These are phyloP conservation scores for Xylaria sp. DNA, from an alignment of 2,329 filamentous ascomycete species.

Conservation along the genomic window DNA sequence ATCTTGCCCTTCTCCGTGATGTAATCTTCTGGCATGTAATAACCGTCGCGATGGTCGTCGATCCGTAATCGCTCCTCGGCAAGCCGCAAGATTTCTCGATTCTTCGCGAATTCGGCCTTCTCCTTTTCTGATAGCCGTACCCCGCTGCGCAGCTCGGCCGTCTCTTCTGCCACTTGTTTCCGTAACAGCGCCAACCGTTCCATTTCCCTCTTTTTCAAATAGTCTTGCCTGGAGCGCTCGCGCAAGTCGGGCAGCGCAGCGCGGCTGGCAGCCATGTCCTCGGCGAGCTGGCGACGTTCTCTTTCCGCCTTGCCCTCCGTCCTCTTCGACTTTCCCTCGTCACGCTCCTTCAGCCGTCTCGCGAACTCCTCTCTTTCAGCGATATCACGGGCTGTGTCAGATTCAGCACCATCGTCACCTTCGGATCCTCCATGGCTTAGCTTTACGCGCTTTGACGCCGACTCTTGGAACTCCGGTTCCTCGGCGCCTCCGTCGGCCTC, in stretches of 20 bases:
- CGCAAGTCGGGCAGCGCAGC: slow-evolving; percentile 80
- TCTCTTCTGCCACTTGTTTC: slow-evolving; percentile 88
- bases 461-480: slow-evolving; percentile 66
- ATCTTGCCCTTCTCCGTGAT: slow-evolving; percentile 93
- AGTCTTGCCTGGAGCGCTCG: slow-evolving; percentile 84
- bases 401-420: slow-evolving; percentile 52
- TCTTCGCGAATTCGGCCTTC: slow-evolving; percentile 85
- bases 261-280: slow-evolving; percentile 67
- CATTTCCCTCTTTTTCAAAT: slow-evolving; percentile 87
- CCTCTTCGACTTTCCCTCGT: slow-evolving; percentile 71
- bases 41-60: slow-evolving; percentile 90
- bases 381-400: slow-evolving; percentile 68
- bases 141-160: slow-evolving; percentile 76
- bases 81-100: slow-evolving; percentile 77
- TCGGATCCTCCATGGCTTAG: slow-evolving; percentile 57
- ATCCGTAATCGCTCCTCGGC: slow-evolving; percentile 85
- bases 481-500: slow-evolving; percentile 53
- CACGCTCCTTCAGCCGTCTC: slow-evolving; percentile 72
- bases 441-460: slow-evolving; percentile 71
- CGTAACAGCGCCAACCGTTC: slow-evolving; percentile 85
- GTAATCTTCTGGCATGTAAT: slow-evolving; percentile 91
- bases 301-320: slow-evolving; percentile 60
- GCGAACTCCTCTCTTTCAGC: slow-evolving; percentile 80
- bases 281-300: slow-evolving; percentile 64
- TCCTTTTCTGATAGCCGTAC: slow-evolving; percentile 75